phyloP scores from a whole-genome alignment of 768 basidiomycete species.

The Suillus subluteus region DNA sequence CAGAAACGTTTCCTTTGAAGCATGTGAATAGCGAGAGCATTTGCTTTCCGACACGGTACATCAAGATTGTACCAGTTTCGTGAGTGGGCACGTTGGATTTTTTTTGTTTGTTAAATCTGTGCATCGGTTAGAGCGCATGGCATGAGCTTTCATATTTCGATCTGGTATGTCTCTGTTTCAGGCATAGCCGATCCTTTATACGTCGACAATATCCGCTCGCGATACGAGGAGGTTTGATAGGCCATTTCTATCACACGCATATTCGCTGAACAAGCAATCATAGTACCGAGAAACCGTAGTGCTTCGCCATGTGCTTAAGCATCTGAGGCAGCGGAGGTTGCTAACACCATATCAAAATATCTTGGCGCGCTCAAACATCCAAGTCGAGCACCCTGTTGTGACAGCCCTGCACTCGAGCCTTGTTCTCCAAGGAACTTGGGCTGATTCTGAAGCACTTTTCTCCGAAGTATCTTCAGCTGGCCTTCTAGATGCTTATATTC shows the following conservation, averaged over 20 bases:
- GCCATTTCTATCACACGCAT: background rate
- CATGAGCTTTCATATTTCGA: constrained; percentile 75
- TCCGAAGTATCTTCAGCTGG: constrained; percentile 50
- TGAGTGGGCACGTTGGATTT: constrained; percentile 39
- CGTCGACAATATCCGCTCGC: constrained; percentile 55
- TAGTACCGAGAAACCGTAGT: constrained; percentile 70
- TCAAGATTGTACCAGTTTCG: constrained; percentile 80
- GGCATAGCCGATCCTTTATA: constrained; percentile 60
- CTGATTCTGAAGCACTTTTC: constrained; percentile 57
- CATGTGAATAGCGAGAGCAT: constrained; percentile 60
- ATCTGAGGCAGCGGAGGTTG: constrained; percentile 76
- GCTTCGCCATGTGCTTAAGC: constrained; percentile 72
- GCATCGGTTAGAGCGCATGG: constrained; percentile 60
- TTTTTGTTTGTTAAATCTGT: background rate
- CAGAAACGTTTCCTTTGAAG: constrained; percentile 66
- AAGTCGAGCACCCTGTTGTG: constrained; percentile 71
- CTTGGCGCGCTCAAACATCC: constrained; percentile 54
- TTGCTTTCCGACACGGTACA: constrained; percentile 63
- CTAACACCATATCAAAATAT: constrained; percentile 66
- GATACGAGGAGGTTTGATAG: constrained; percentile 64
- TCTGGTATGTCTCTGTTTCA: constrained; percentile 71
- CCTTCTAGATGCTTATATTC: constrained; percentile 65
- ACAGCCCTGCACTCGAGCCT: constrained; percentile 64
- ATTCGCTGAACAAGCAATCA: background rate
- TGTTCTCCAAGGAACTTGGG: constrained; percentile 70